Evolutionary conservation across 257 asterid genomes (phyloP).

Genomic region (Solanum paucissectum): DNA sequence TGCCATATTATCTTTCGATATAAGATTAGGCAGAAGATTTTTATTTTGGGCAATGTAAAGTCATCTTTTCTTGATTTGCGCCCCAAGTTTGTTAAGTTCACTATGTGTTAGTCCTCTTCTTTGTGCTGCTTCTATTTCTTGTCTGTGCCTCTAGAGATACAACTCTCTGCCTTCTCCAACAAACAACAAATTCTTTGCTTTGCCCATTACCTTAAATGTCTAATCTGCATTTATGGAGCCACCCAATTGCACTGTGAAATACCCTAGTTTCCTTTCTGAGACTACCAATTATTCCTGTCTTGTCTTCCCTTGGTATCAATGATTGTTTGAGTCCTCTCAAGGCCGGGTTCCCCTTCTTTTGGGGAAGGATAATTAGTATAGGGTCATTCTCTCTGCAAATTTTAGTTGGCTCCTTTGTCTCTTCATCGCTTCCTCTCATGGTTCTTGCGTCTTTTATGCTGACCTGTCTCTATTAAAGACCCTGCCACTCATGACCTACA

Average conservation of each 20-base stretch:
- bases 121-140: not conserved
- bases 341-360: not conserved
- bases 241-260: not conserved
- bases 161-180: not conserved
- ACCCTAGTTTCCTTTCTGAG: not conserved
- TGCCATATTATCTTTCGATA: not conserved
- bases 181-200: not conserved
- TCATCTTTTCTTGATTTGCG: not conserved
- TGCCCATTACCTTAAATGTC: not conserved
- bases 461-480: not conserved
- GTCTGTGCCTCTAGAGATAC: not conserved
- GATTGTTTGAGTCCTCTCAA: not conserved
- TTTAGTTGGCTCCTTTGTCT: not conserved
- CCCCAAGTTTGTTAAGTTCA: not conserved
- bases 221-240: not conserved
- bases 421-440: not conserved
- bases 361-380: not conserved
- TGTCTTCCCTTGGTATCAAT: not conserved
- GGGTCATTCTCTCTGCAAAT: not conserved
- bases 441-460: not conserved
- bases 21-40: not conserved
- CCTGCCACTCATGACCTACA: not conserved
- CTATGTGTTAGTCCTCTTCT: not conserved
- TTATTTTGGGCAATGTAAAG: not conserved
- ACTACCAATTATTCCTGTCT: not conserved